Conservation (phyloP, 1,284 basidiomycete genomes). For the Trametes sp. region DNA sequence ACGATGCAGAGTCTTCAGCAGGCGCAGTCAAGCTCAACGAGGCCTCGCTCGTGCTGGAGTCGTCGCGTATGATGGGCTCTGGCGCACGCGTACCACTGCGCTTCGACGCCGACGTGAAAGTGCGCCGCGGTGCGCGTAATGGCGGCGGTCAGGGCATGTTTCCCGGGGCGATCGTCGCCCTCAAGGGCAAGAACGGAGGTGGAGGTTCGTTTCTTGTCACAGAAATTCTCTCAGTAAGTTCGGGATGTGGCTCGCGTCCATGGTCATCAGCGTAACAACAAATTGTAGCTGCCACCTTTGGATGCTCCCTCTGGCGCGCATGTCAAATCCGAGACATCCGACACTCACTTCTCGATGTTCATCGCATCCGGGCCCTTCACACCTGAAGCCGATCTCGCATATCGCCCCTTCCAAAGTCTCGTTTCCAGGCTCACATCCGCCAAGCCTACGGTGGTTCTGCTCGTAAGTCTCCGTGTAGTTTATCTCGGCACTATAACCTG, state of each 20-base stretch:
- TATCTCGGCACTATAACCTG: neutral
- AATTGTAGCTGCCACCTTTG: conserved; percentile 57
- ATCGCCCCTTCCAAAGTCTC: conserved; percentile 71
- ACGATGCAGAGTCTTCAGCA: conserved; percentile 66
- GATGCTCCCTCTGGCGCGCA: conserved; percentile 46
- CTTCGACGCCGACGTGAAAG: conserved; percentile 70
- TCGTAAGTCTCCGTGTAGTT: conserved; percentile 59
- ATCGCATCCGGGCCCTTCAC: conserved; percentile 88
- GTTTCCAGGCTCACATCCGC: conserved; percentile 61
- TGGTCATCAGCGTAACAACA: conserved; percentile 25
- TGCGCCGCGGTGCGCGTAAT: conserved; percentile 71
- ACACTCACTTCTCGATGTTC: conserved; percentile 64
- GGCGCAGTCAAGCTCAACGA: conserved; percentile 77
- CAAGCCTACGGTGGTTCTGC: conserved; percentile 80
- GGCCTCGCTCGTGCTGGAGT: conserved; percentile 78
- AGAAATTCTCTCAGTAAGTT: conserved; percentile 79
- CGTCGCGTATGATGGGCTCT: conserved; percentile 79
- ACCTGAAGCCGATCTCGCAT: conserved; percentile 77
- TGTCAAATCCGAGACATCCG: conserved; percentile 47
- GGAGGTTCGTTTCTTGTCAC: conserved; percentile 86
- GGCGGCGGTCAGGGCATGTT: conserved; percentile 82
- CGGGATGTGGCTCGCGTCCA: neutral
- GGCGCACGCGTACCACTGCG: conserved; percentile 77
- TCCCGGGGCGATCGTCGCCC: conserved; percentile 87
- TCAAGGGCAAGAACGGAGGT: conserved; percentile 93